A percentile compares a stretch with the other conserved stretches of the same genome.
Evolutionary conservation across 1,284 basidiomycete species (phyloP).

Genomic region (Neotropicomus parvogracilis): DNA sequence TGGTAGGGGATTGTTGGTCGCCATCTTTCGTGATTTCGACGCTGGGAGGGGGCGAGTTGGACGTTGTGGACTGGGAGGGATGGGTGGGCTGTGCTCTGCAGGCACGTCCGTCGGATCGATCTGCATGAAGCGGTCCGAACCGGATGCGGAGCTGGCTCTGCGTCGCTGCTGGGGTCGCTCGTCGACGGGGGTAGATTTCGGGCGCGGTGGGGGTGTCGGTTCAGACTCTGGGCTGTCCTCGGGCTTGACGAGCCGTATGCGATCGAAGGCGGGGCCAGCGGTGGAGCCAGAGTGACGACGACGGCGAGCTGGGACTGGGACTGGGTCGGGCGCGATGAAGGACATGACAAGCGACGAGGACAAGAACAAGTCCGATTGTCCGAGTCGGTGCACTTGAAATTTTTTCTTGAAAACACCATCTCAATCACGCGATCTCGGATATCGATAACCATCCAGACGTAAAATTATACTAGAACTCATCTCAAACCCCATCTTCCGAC

Average conservation of each 20-base stretch:
- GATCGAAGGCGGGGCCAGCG: conserved; percentile 16
- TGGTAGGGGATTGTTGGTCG: conserved; percentile 35
- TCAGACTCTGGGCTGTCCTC: conserved; percentile 9
- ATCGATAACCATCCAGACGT: no score
- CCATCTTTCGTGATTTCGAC: conserved; percentile 46
- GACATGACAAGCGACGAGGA: conserved; percentile 9
- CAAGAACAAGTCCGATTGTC: not conserved
- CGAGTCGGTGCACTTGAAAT: not conserved
- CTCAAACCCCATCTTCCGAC: no score
- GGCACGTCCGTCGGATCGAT: conserved; percentile 11
- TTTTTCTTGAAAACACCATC: not conserved
- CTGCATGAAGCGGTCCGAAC: conserved; percentile 35
- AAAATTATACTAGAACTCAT: no score
- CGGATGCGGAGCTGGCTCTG: conserved; percentile 23
- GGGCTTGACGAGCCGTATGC: conserved; percentile 6
- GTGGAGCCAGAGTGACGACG: conserved; percentile 36
- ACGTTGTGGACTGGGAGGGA: conserved; percentile 29
- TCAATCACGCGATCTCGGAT: not conserved
- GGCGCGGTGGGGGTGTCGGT: conserved; percentile 29
- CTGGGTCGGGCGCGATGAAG: conserved; percentile 6
- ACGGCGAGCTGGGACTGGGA: conserved; percentile 14
- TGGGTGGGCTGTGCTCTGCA: not conserved
- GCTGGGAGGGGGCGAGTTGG: conserved; percentile 50
- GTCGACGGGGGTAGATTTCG: conserved; percentile 35
- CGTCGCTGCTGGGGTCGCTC: conserved; percentile 25